Base-by-base conservation (phyloP, 768 basidiomycete species). In the Suillus fuscotomentosus region DNA sequence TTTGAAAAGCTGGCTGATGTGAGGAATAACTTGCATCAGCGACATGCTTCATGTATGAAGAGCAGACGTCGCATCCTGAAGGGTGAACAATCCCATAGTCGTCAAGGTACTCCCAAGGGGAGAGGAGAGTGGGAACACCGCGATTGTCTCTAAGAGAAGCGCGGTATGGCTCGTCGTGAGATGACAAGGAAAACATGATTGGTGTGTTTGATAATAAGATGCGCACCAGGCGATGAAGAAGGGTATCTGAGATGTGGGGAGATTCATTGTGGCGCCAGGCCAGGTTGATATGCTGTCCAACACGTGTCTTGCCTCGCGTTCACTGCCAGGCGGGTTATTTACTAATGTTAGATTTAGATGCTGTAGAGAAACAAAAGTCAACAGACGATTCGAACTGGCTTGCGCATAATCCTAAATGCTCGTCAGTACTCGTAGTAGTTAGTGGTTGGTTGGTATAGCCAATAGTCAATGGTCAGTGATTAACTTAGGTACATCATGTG, bases 81-180 rank as follows among this genome's bases (percentile, higher is more conserved):
- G 76, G 73, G 57, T 81, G 80, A 3, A 81, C 75, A 43, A 81
- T 72, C 31, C 80, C 80, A 62, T 76, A 79, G 67, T 73, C 73
- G 17, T 78, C 73, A 65, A 80, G 72, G 70, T 71, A 76, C 71
- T 79, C 78, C 80, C 80, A 81, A 8, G 76, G 72, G 2, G 78
- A 76, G 42, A 76, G 61, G 27, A 76, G 76, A 3, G 75, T 76
- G 9, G 75, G 75, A 3, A 76, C 64, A 38, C 75, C 73, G 45
- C 76, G 76, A 31, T 51, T 76, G 56, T 76, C 75, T 69, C 75
- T 66, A 63, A 70, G 54, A 39, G 70, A 42, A 7, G 36, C 65
- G 54, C 76, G 74, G 64, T 69, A 71, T 0, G 75, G 75, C 68
- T 76, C 75, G 71, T 76, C 75, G 66, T 38, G 63, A 70, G 67